phyloP scores from a whole-genome alignment of 2,329 filamentous ascomycete species.

The Drechslerella dactyloides region DNA sequence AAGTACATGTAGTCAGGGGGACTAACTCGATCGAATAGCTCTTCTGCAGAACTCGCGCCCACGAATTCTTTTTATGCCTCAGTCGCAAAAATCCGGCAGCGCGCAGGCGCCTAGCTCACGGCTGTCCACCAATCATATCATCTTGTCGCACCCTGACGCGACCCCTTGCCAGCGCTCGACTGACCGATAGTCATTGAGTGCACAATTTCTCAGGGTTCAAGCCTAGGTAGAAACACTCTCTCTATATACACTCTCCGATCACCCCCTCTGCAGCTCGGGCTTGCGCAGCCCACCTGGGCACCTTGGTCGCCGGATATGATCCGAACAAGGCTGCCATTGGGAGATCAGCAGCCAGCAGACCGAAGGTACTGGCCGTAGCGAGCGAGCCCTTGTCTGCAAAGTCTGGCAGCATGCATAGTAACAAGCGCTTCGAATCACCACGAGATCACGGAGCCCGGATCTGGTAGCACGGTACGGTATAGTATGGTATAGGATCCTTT shows the following conservation, averaged over 20 bases:
- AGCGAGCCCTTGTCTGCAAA: slow-evolving; percentile 5
- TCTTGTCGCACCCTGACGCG: slow-evolving; percentile 26
- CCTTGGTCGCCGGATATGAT: slow-evolving; percentile 7
- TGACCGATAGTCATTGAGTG: not conserved
- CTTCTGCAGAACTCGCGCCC: slow-evolving; percentile 3
- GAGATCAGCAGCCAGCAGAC: not conserved
- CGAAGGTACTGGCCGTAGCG: not conserved
- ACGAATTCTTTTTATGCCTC: too few species aligned
- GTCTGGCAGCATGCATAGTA: slow-evolving; percentile 3
- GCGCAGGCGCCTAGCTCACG: not conserved
- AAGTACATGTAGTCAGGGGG: too few species aligned
- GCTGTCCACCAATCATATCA: slow-evolving; percentile 7
- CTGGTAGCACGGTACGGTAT: not conserved
- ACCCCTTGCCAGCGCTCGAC: slow-evolving; percentile 16
- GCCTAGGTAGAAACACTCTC: too few species aligned
- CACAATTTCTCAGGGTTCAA: not conserved
- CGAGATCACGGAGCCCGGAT: slow-evolving; percentile 16
- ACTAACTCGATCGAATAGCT: not conserved
- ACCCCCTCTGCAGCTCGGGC: not conserved
- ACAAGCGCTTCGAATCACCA: slow-evolving; percentile 35
- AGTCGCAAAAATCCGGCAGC: too few species aligned
- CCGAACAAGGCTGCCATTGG: not conserved
- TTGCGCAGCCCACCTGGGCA: slow-evolving; percentile 6
- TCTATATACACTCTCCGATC: not conserved
- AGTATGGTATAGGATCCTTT: not conserved